Evolutionary conservation across 805 yeast species (phyloP).

Genomic region (Schizosaccharomyces osmophilus): DNA sequence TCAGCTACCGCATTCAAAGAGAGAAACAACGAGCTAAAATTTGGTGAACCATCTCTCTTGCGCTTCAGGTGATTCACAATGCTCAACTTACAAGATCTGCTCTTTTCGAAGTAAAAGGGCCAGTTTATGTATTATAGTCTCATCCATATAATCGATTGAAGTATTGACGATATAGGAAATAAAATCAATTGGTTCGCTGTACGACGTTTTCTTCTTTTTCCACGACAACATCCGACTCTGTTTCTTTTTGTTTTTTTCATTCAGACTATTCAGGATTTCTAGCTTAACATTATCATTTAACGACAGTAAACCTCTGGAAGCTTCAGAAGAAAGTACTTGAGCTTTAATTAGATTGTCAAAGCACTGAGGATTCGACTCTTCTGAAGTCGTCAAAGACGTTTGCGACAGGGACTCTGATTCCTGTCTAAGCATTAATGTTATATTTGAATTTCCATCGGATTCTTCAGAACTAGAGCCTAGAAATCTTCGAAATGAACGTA

Average conservation of each 20-base stretch:
- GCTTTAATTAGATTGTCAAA: background rate
- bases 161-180: background rate
- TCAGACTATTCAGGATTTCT: background rate
- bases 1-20: background rate
- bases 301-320: background rate
- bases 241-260: background rate
- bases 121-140: background rate
- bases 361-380: background rate
- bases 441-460: background rate
- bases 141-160: background rate
- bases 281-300: background rate
- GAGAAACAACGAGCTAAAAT: background rate
- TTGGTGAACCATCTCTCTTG: background rate
- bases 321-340: background rate
- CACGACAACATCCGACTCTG: background rate
- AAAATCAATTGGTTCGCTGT: background rate
- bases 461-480: background rate
- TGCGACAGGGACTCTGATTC: background rate
- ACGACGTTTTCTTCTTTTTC: background rate
- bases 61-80: background rate
- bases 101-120: background rate
- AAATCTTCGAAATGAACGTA: no score
- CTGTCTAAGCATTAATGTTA: background rate
- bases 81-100: background rate
- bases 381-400: background rate